phyloP scores from a whole-genome alignment of 192 early-diverging fungal genomes.

The Coemansia aciculifera region DNA sequence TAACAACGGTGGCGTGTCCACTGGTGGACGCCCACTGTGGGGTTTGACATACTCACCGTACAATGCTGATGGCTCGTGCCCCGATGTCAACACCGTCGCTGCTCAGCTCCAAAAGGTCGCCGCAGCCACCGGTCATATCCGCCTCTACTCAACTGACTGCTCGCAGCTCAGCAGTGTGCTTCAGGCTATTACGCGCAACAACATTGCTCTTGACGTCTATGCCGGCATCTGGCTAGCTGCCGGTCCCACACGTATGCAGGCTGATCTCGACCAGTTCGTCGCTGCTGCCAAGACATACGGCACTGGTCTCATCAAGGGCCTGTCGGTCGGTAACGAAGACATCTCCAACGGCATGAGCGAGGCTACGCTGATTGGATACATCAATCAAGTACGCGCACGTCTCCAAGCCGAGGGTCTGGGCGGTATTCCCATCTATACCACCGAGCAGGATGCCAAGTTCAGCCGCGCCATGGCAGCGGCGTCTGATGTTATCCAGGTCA shows the following conservation, averaged over 20 bases:
- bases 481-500: constrained; percentile 49
- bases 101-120: constrained; percentile 37
- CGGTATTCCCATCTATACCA: constrained; percentile 46
- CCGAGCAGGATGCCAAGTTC: constrained; percentile 44
- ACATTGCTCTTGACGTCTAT: constrained; percentile 33
- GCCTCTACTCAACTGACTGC: constrained; percentile 54
- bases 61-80: constrained; percentile 51
- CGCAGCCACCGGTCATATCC: constrained; percentile 37
- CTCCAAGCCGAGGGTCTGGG: constrained; percentile 45
- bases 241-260: constrained; percentile 31
- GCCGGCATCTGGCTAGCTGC: constrained; percentile 48
- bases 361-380: constrained; percentile 41
- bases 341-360: constrained; percentile 44
- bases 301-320: constrained; percentile 33
- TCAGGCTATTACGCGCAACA: constrained; percentile 35
- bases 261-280: constrained; percentile 46
- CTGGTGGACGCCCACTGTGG: constrained; percentile 29
- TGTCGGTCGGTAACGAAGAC: constrained; percentile 53
- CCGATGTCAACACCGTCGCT: constrained; percentile 26
- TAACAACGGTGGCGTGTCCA: background rate
- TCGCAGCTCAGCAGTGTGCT: constrained; percentile 39
- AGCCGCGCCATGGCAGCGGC: constrained; percentile 29
- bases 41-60: constrained; percentile 51
- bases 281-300: constrained; percentile 35
- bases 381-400: constrained; percentile 43